Conservation (phyloP, 2,329 filamentous ascomycete species). For the Fusarium brevicatenulatum region DNA sequence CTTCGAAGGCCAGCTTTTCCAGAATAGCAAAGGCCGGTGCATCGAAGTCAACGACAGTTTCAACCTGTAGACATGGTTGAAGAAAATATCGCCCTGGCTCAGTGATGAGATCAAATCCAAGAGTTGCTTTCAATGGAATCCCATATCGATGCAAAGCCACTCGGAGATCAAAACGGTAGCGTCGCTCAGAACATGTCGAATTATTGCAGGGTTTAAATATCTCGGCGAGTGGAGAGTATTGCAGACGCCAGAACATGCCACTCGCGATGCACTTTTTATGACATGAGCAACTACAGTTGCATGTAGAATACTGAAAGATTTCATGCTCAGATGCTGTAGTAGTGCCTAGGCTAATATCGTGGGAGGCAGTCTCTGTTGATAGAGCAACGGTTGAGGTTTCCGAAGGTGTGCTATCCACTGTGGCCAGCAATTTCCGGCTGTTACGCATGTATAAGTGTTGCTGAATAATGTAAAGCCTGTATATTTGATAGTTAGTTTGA, state of each 20-base stretch:
- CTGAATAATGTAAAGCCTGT: background rate
- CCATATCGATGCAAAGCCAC: background rate
- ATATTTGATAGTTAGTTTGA: background rate
- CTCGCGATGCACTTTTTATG: background rate
- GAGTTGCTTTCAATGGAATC: background rate
- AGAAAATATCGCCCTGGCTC: constrained; percentile 10
- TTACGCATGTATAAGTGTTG: background rate
- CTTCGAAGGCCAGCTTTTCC: accelerated
- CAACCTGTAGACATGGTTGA: background rate
- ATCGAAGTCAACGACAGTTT: background rate
- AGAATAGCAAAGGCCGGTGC: background rate
- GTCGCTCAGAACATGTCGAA: background rate
- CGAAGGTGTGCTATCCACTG: too few species aligned
- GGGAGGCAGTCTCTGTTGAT: background rate
- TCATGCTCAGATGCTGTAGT: background rate
- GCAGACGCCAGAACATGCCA: constrained; percentile 8
- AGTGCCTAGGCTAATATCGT: accelerated
- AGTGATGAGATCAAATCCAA: background rate
- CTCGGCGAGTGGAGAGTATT: background rate
- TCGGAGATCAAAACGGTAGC: background rate
- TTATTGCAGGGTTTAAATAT: background rate
- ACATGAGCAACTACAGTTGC: background rate
- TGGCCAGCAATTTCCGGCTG: too few species aligned
- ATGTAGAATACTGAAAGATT: background rate
- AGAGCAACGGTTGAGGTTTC: too few species aligned